Evolutionary conservation across 148 eudicot genomes (phyloP), one percentile per base, ranked within the genome.

Genomic region (Bassia scoparia): DNA sequence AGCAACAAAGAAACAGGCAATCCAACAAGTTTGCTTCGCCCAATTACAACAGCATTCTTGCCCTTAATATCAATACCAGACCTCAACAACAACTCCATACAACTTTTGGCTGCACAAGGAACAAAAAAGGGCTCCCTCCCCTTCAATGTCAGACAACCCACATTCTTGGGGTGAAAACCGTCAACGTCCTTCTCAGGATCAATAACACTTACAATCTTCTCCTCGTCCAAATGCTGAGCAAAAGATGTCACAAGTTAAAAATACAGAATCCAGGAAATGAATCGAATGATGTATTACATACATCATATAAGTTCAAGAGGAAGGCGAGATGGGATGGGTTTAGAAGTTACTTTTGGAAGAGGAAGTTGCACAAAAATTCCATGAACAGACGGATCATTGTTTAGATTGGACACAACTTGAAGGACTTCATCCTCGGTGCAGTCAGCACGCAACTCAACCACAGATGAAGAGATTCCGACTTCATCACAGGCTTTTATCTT

Each of bases 361-460:
- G 90, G 90, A 31, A 87, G 83, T 53, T 87, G 90, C 58, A 87
- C 86, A 76, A 84, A 77, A 60, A 84, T 60, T n/a, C 87, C 90
- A 63, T 87, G 88, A 44, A 87, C 60, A 7, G 83, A 81, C 26
- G 87, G 79, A 73, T 87, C 79, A 23, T 70, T 65, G 65, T 83
- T 84, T 54, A 87, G 74, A 3, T 50, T 69, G 0, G 82, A 74
- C 69, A 87, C 81, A 69, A 71, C 79, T 37, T 33, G 34, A 76
- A 81, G 77, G 74, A 75, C 48, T 64, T 84, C 77, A 61, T 68
- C 81, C 73, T 86, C 82, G 12, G 80, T 80, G 29, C 81, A 81
- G 44, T 78, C 77, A 27, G 66, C 75, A 33, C 80, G 86, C 71
- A 87, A 77, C 65, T 82, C 74, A 27, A 63, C 65, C 17, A 69